Evolutionary conservation across 208 protist genomes (phyloP).

Genomic region (Angomonas ambiguus): DNA sequence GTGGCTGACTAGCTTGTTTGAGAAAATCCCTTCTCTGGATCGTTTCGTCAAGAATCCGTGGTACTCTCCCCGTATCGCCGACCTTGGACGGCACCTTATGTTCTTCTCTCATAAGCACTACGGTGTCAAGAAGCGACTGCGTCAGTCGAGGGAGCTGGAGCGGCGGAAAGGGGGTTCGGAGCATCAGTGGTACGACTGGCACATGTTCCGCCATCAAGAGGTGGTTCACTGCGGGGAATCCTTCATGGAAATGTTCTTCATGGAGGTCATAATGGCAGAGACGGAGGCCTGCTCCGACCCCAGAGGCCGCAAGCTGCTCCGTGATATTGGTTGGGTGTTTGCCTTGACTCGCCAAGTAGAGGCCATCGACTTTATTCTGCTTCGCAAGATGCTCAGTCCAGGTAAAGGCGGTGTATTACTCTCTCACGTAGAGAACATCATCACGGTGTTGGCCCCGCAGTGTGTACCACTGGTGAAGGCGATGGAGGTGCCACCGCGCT

Average conservation of each 20-base stretch:
- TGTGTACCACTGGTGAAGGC: conserved; percentile 80
- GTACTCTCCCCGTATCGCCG: conserved; percentile 84
- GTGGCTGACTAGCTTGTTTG: conserved; percentile 68
- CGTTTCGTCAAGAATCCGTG: conserved; percentile 84
- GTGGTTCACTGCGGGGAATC: conserved; percentile 87
- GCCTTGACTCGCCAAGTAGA: conserved; percentile 73
- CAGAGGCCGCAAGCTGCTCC: conserved; percentile 74
- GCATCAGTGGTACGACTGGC: conserved; percentile 90
- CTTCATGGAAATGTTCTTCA: conserved; percentile 81
- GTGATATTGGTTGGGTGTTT: conserved; percentile 88
- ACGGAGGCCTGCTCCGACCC: conserved; percentile 71
- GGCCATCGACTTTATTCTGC: conserved; percentile 70
- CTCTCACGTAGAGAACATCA: conserved; percentile 81
- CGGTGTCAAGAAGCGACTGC: conserved; percentile 62
- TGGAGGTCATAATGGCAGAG: conserved; percentile 81
- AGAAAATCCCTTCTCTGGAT: conserved; percentile 55
- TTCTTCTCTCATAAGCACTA: conserved; percentile 90
- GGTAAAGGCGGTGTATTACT: conserved; percentile 53
- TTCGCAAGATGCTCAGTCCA: conserved; percentile 61
- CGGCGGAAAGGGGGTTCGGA: conserved; percentile 74
- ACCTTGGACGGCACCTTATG: conserved; percentile 82
- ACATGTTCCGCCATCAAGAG: conserved; percentile 80
- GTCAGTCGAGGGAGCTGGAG: conserved; percentile 72
- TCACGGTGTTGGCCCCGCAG: conserved; percentile 84
- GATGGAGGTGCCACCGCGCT: conserved; percentile 57